These are phyloP conservation scores for Cavenderia fasciculata DNA, from an alignment of 78 protist species.

Conservation along the genomic window DNA sequence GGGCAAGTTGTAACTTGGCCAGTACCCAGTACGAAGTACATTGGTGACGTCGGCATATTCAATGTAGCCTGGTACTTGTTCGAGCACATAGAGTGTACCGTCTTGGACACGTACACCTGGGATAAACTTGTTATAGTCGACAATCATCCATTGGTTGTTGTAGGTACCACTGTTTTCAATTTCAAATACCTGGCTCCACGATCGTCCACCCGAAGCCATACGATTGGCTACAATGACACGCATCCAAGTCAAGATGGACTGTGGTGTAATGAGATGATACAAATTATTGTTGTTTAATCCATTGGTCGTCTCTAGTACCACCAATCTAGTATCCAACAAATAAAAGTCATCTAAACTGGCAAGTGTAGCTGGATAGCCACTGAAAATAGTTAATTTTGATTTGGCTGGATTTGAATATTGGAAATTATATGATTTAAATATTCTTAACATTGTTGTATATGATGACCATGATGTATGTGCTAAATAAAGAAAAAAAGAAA, in stretches of 20 bases:
- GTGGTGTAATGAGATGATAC: constrained; percentile 39
- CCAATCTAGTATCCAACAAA: constrained; percentile 22
- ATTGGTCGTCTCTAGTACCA: constrained; percentile 77
- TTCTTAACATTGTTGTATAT: constrained; percentile 17
- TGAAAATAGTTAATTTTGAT: constrained; percentile 8
- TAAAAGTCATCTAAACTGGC: constrained; percentile 39
- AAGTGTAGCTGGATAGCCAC: constrained; percentile 31
- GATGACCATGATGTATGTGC: constrained; percentile 40
- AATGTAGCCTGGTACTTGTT: constrained; percentile 91
- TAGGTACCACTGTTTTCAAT: constrained; percentile 86
- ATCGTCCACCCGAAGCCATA: constrained; percentile 9
- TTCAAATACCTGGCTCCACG: constrained; percentile 40
- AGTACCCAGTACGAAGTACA: constrained; percentile 72
- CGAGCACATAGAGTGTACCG: constrained; percentile 83
- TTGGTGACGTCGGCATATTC: constrained; percentile 68
- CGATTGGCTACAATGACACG: constrained; percentile 82
- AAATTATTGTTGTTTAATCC: constrained; percentile 54
- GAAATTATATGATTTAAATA: constrained; percentile 25
- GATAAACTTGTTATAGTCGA: constrained; percentile 79
- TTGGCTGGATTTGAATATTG: constrained; percentile 9
- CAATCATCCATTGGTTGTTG: constrained; percentile 86
- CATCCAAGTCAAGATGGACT: constrained; percentile 75
- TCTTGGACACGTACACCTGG: constrained; percentile 71
- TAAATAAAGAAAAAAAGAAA: too few species aligned
- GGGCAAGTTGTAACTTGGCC: constrained; percentile 91